phyloP scores from a whole-genome alignment of 2,329 filamentous ascomycete species.

The Pseudocercospora cruenta region DNA sequence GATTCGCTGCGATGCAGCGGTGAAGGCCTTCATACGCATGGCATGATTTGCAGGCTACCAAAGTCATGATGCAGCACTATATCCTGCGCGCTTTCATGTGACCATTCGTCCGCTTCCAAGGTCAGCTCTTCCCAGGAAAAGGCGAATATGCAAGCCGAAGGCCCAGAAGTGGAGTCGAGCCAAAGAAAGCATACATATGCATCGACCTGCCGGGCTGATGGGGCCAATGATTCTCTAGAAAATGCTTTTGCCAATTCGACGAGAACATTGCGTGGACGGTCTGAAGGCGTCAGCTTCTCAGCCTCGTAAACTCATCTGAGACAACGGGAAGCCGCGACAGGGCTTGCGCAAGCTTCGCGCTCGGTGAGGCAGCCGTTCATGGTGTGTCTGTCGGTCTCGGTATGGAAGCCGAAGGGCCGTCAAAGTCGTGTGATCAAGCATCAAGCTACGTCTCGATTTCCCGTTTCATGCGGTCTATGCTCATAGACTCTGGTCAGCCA shows the following conservation, averaged over 20 bases:
- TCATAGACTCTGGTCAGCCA: constrained; percentile 19
- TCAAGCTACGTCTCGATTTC: constrained; percentile 15
- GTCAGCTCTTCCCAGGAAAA: background rate
- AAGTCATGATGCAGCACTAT: constrained; percentile 25
- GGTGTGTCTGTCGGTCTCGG: constrained; percentile 19
- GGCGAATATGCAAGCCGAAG: background rate
- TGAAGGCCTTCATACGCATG: constrained; percentile 14
- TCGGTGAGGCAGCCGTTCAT: constrained; percentile 6
- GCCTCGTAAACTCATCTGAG: constrained; percentile 21
- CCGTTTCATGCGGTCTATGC: constrained; percentile 22
- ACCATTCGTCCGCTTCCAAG: constrained; percentile 9
- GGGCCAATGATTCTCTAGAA: constrained; percentile 6
- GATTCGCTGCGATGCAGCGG: constrained; percentile 17
- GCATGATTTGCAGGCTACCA: constrained; percentile 14
- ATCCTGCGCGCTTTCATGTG: constrained; percentile 21
- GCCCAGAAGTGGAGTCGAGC: background rate
- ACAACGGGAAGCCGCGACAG: constrained; percentile 17
- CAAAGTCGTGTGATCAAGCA: constrained; percentile 27
- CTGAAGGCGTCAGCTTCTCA: constrained; percentile 22
- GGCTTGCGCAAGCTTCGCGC: constrained; percentile 16
- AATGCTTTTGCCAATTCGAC: constrained; percentile 7
- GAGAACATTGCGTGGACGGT: constrained; percentile 2
- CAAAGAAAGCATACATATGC: background rate
- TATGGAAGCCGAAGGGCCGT: constrained; percentile 20
- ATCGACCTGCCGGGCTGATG: constrained; percentile 11